Evolutionary conservation across 495 filamentous ascomycete genomes (phyloP), one percentile per base, ranked within the genome.

Genomic region (Xylaria flabelliformis): DNA sequence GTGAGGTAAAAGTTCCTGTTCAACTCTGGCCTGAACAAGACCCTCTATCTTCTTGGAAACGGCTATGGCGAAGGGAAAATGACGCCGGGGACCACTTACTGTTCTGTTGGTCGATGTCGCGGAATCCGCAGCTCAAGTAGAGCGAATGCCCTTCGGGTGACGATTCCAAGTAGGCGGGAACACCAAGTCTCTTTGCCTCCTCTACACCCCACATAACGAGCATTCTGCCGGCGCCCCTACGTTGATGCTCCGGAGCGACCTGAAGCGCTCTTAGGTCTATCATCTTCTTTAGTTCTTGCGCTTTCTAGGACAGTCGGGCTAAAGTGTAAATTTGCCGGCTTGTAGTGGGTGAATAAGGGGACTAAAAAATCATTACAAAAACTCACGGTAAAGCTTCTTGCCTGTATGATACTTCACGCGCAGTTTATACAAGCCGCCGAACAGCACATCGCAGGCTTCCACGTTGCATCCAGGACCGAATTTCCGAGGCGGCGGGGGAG

Each of bases 371-470:
- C 34, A 7, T 36, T 0, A 44, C 42, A 59, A 61, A 24, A 42
- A 76, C 78, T 73, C 55, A 78, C 78, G 74, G 55, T 73, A 24
- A 48, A 76, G 70, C 36, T 70, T 76, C 53, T 46, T 75, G 26
- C 68, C 77, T 17, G 69, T 76, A 73, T 80, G 73, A 15, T 56
- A 15, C 53, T 56, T 46, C 4, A 26, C 26, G 15, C 63, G 70
- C 24, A 66, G 1, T 12, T 62, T 58, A 10, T 69, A 36, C n/a
- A 80, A 29, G 12, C 72, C 68, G 7, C 76, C 74, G 24, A 81
- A 83, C 34, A 83, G 50, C 39, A 75, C 62, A 17, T 82, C 75
- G 34, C 80, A 82, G 17, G 81, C 74, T 32, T 77, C 77, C 7
- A 56, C 50, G 44, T 84, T 82, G 15, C 62, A 70, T 0, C 74